Percentiles rank a stretch among this genome's conserved stretches.
Evolutionary conservation across 805 yeast species (phyloP).

Genomic region (Debaryomyces tyrocola): DNA sequence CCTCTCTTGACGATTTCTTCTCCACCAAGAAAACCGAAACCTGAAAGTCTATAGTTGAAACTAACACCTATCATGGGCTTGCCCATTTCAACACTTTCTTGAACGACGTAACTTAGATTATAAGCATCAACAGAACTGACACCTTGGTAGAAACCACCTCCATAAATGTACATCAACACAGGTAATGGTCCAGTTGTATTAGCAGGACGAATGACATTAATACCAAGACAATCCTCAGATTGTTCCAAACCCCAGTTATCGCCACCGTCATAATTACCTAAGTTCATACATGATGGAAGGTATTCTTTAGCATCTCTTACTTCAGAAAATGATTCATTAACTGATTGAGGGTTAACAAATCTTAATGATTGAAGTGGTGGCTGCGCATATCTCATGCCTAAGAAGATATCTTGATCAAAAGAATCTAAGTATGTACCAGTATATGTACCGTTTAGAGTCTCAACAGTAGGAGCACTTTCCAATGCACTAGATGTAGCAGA

Average conservation of each 20-base stretch:
- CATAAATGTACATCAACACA: slow-evolving; percentile 34
- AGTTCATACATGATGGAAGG: slow-evolving; percentile 17
- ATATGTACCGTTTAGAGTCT: neutral
- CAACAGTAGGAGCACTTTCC: neutral
- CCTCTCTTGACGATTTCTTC: slow-evolving; percentile 16
- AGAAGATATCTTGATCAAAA: slow-evolving; percentile 2
- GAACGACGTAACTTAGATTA: slow-evolving; percentile 1
- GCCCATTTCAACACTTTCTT: slow-evolving; percentile 10
- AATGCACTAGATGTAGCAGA: too few species aligned
- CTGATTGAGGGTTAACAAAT: slow-evolving; percentile 18
- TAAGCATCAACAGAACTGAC: neutral
- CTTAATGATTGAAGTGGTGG: slow-evolving; percentile 24
- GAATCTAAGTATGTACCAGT: neutral
- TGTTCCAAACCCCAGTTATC: slow-evolving; percentile 8
- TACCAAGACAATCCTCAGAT: slow-evolving; percentile 27
- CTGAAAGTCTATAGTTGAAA: slow-evolving; percentile 37
- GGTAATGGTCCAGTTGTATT: slow-evolving; percentile 19
- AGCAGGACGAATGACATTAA: slow-evolving; percentile 23
- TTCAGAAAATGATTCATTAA: slow-evolving; percentile 12
- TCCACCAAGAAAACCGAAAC: slow-evolving; percentile 31
- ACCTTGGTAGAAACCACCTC: slow-evolving; percentile 33
- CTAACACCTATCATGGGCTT: slow-evolving; percentile 30
- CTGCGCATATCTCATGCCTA: slow-evolving; percentile 26
- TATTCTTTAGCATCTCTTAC: slow-evolving; percentile 14
- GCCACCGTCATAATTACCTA: slow-evolving; percentile 5